A percentile compares a stretch with the other conserved stretches of the same genome.
Conservation (phyloP, 129 eudicot species). For the Apium graveolens region DNA sequence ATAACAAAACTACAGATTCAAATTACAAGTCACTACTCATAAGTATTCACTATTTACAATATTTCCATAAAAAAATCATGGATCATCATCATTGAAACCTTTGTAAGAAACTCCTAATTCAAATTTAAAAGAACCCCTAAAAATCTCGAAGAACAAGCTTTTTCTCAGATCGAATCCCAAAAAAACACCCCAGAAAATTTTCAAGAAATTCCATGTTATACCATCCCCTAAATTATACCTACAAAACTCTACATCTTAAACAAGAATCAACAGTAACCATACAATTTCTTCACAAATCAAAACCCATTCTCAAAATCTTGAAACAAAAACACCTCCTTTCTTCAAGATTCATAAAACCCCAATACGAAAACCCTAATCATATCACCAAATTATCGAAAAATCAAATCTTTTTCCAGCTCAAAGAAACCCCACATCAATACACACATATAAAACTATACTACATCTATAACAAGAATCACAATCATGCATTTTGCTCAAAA, state of each 20-base stretch:
- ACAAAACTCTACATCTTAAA: neutral
- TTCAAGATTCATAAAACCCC: neutral
- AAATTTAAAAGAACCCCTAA: neutral
- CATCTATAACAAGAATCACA: neutral
- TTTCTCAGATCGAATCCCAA: neutral
- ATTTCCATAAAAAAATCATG: too few species aligned
- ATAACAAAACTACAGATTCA: neutral
- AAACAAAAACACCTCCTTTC: neutral
- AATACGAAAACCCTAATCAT: too few species aligned
- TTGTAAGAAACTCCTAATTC: neutral
- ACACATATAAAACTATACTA: neutral
- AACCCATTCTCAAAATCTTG: neutral
- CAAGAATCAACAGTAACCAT: neutral
- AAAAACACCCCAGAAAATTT: neutral
- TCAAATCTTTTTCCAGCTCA: neutral
- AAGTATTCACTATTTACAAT: too few species aligned
- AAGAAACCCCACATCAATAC: neutral
- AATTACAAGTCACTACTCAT: neutral
- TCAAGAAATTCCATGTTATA: neutral
- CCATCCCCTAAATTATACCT: neutral
- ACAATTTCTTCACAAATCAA: neutral
- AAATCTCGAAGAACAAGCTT: neutral
- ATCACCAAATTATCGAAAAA: neutral
- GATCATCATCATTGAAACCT: neutral
- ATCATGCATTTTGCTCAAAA: neutral